Evolutionary conservation across 148 eudicot species (phyloP).

Genomic region (Fallopia convolvulus): DNA sequence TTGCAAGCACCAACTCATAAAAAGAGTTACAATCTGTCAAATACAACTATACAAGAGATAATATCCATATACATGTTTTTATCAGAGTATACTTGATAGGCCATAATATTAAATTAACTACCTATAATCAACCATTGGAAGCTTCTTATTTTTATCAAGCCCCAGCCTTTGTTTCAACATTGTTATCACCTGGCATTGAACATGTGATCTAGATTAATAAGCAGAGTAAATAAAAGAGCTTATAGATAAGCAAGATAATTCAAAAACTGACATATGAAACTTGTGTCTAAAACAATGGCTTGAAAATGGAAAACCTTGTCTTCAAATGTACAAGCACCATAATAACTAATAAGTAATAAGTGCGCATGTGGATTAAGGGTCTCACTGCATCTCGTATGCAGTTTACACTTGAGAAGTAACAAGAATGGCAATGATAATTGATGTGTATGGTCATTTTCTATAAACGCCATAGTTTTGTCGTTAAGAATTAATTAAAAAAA

Average conservation of each 20-base stretch:
- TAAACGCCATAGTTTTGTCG: neutral
- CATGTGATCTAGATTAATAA: neutral
- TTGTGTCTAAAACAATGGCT: neutral
- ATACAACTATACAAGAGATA: conserved; percentile 7
- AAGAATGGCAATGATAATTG: neutral
- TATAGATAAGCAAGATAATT: neutral
- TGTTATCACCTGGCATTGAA: conserved; percentile 42
- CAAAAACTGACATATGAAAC: neutral
- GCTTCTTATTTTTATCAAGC: conserved; percentile 44
- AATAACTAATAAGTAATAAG: neutral
- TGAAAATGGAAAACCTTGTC: neutral
- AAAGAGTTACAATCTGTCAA: neutral
- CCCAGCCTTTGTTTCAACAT: conserved; percentile 60
- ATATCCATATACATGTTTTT: neutral
- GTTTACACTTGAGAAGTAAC: neutral
- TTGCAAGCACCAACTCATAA: neutral
- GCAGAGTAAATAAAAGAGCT: neutral
- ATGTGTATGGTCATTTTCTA: neutral
- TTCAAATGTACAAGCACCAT: neutral
- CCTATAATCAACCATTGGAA: conserved; percentile 74
- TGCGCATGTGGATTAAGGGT: neutral
- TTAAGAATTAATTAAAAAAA: neutral
- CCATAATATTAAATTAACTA: conserved; percentile 16
- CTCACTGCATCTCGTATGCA: neutral
- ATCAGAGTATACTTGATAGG: neutral